Conservation (phyloP, 1,284 basidiomycete genomes). For the Ganoderma lucidum region DNA sequence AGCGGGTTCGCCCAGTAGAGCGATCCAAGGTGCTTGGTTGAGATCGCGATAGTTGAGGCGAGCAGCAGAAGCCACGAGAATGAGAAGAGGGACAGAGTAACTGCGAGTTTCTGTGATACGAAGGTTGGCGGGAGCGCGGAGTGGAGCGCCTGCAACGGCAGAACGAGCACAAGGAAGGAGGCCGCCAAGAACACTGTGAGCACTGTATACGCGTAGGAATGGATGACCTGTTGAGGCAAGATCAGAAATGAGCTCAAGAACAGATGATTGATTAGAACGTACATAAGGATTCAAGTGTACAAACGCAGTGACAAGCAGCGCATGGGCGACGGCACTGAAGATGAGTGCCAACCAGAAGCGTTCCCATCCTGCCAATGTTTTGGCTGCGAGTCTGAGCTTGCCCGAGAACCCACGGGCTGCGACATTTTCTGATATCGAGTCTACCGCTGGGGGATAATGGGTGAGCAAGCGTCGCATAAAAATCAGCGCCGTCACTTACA, state of each 20-base stretch:
- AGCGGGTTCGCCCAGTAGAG: constrained; percentile 57
- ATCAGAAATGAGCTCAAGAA: neutral
- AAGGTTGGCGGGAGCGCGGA: constrained; percentile 40
- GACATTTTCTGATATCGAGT: constrained; percentile 9
- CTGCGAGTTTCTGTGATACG: constrained; percentile 40
- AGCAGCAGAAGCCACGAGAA: constrained; percentile 67
- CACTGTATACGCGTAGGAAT: constrained; percentile 63
- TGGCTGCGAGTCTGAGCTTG: constrained; percentile 26
- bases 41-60: constrained; percentile 53
- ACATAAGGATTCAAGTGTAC: constrained; percentile 71
- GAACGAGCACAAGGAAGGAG: constrained; percentile 55
- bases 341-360: constrained; percentile 69
- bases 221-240: constrained; percentile 56
- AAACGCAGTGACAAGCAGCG: constrained; percentile 56
- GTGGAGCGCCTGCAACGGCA: constrained; percentile 48
- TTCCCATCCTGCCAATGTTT: constrained; percentile 41
- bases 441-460: neutral
- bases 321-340: constrained; percentile 54
- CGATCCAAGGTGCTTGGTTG: constrained; percentile 55
- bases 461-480: neutral
- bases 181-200: constrained; percentile 57
- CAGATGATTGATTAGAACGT: constrained; percentile 39
- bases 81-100: constrained; percentile 45
- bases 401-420: constrained; percentile 16
- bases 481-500: constrained; percentile 24